Base-by-base conservation (phyloP, 2,329 filamentous ascomycete genomes). In the Fusarium goolgardi region DNA sequence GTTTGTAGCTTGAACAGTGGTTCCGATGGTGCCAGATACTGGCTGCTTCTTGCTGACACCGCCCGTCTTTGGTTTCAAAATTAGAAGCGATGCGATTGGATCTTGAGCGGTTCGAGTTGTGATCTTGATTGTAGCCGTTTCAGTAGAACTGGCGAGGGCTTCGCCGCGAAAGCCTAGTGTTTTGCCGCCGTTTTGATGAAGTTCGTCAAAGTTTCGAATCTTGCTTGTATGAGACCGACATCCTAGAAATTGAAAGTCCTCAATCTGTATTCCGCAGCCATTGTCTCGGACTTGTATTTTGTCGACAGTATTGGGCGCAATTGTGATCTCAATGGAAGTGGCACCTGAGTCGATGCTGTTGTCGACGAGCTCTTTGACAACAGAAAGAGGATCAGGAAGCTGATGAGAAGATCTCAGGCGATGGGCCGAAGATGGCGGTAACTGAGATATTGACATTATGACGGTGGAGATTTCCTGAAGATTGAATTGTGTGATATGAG, bases 101-200 rank as follows among this genome's bases (percentile, higher is more conserved):
- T 93, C 90, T 4, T 83, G 82, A 32, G 85, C 80, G 4, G 87
- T 87, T 64, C 87, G 86, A 5, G 91, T 94, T 16, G 83, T 90
- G 51, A 94, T 79, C 10, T 78, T 80, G 43, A 94, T 78, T 5
- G 83, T 81, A 37, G 87, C 88, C 59, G 92, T 75, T 41, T 85
- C 82, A 61, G 87, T 89, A 60, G 85, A 83, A 75, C 87, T 89
- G 39, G 91, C 90, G 62, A 95, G 79, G 18, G 91, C 91, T 73
- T 93, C 87, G 21, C 92, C 92, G 35, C 92, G 86, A 73, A 94
- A 95, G 3, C 92, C 92, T n/a, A 94, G 83, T 32, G 84, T 89
- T 43, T 79, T 81, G 2, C 85, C 84, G 10, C 85, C 87, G 21
- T 89, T 78, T 3, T 73, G 75, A 51, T 79, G 81, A 37, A 94